A percentile compares a stretch with the other conserved stretches of the same genome.
Conservation (phyloP, 1,284 basidiomycete genomes). For the Tetrapyrgos nigripes region DNA sequence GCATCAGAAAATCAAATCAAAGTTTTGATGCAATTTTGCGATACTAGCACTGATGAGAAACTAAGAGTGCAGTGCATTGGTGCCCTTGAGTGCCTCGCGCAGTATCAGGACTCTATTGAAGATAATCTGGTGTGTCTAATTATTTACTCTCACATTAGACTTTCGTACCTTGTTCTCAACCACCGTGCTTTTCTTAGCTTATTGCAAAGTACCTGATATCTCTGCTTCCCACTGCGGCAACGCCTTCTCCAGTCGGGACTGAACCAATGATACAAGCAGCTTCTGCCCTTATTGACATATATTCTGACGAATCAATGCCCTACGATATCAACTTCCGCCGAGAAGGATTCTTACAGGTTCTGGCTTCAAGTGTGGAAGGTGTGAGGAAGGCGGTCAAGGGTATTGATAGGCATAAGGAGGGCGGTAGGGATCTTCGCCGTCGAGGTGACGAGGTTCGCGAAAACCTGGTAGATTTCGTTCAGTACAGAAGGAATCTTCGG, state of each 20-base stretch:
- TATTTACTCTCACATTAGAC: constrained; percentile 2
- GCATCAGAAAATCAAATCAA: constrained; percentile 68
- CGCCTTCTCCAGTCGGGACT: constrained; percentile 51
- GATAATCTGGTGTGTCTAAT: constrained; percentile 67
- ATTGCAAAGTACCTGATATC: constrained; percentile 76
- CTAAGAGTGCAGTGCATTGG: constrained; percentile 83
- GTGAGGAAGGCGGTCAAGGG: constrained; percentile 64
- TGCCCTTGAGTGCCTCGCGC: constrained; percentile 82
- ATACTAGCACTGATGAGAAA: constrained; percentile 56
- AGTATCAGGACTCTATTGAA: constrained; percentile 66
- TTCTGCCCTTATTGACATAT: constrained; percentile 93
- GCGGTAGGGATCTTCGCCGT: constrained; percentile 59
- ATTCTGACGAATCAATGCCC: constrained; percentile 86
- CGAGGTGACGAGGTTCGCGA: constrained; percentile 80
- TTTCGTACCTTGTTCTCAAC: constrained; percentile 17
- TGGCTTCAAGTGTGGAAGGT: constrained; percentile 61
- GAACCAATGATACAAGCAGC: constrained; percentile 84
- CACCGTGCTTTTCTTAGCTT: constrained; percentile 44
- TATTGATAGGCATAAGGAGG: constrained; percentile 63
- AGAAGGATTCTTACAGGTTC: constrained; percentile 56
- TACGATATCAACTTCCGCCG: constrained; percentile 87
- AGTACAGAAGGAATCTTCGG: constrained; percentile 75
- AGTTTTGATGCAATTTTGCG: constrained; percentile 71
- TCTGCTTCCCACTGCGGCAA: constrained; percentile 49
- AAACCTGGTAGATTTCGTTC: constrained; percentile 89